Conservation (phyloP, 2,329 filamentous ascomycete species). For the Fusarium camptoceras region DNA sequence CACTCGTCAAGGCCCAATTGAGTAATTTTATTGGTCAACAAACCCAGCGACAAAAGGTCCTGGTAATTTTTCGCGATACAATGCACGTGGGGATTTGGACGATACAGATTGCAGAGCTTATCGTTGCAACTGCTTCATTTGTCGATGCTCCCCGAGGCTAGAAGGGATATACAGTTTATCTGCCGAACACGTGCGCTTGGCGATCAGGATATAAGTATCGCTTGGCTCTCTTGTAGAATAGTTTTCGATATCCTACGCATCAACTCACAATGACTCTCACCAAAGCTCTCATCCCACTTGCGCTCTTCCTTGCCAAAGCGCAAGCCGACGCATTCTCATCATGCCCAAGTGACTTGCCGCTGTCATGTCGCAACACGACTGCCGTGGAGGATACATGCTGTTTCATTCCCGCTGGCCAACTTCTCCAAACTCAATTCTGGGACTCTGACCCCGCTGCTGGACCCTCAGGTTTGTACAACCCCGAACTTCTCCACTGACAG, state of each 20-base stretch:
- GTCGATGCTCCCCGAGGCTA: constrained; percentile 17
- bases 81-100: constrained; percentile 38
- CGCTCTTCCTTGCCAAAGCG: constrained; percentile 10
- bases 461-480: constrained; percentile 53
- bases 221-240: background rate
- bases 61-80: constrained; percentile 27
- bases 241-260: background rate
- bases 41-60: constrained; percentile 32
- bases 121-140: constrained; percentile 37
- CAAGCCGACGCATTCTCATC: constrained; percentile 25
- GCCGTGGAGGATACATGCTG: constrained; percentile 75
- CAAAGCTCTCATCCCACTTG: constrained; percentile 25
- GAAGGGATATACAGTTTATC: background rate
- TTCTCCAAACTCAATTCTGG: constrained; percentile 84
- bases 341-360: constrained; percentile 36
- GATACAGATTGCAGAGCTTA: constrained; percentile 28
- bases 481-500: rapidly evolving
- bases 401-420: constrained; percentile 76
- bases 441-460: constrained; percentile 74
- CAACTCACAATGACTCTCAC: constrained; percentile 17
- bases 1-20: background rate
- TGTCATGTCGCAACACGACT: constrained; percentile 70
- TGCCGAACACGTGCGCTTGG: constrained; percentile 7
- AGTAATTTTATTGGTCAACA: constrained; percentile 29
- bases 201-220: constrained; percentile 10